Percentiles rank a stretch among this genome's conserved stretches.
phyloP scores from a whole-genome alignment of 441 rosid genomes.

The Erysimum cheiri region DNA sequence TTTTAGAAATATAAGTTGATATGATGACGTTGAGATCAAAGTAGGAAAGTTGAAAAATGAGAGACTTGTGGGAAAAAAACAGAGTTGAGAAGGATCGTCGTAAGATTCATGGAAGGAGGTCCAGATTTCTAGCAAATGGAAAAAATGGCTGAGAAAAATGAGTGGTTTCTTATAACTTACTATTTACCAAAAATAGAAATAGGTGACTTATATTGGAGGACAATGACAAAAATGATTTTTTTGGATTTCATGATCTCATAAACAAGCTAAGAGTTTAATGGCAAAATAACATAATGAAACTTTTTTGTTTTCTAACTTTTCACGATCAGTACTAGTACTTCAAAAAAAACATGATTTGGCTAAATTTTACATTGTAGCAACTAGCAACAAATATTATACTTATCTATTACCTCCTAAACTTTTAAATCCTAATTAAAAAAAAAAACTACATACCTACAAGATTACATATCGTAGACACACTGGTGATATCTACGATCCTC shows the following conservation, averaged over 20 bases:
- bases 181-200: slow-evolving; percentile 32
- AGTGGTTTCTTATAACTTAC: slow-evolving; percentile 33
- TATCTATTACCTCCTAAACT: not conserved
- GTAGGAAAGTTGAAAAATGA: slow-evolving; percentile 35
- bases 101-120: slow-evolving; percentile 49
- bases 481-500: slow-evolving; percentile 1
- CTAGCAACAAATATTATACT: too few species aligned
- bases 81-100: slow-evolving; percentile 44
- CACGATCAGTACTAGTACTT: too few species aligned
- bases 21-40: slow-evolving; percentile 24
- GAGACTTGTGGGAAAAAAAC: slow-evolving; percentile 33
- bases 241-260: slow-evolving; percentile 17
- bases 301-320: too few species aligned
- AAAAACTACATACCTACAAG: not conserved
- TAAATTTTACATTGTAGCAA: slow-evolving; percentile 1
- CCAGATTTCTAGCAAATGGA: slow-evolving; percentile 52
- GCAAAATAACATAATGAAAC: too few species aligned
- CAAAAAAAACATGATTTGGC: not conserved
- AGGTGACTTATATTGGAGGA: slow-evolving; percentile 46
- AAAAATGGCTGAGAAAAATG: slow-evolving; percentile 63
- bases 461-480: too few species aligned
- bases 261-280: too few species aligned
- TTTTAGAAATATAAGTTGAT: slow-evolving; percentile 19
- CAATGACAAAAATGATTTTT: slow-evolving; percentile 4
- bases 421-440: not conserved